A percentile compares a stretch with the other conserved stretches of the same genome.
These are phyloP conservation scores for Fusarium xylarioides DNA, from an alignment of 2,329 filamentous ascomycete species.

Conservation along the genomic window DNA sequence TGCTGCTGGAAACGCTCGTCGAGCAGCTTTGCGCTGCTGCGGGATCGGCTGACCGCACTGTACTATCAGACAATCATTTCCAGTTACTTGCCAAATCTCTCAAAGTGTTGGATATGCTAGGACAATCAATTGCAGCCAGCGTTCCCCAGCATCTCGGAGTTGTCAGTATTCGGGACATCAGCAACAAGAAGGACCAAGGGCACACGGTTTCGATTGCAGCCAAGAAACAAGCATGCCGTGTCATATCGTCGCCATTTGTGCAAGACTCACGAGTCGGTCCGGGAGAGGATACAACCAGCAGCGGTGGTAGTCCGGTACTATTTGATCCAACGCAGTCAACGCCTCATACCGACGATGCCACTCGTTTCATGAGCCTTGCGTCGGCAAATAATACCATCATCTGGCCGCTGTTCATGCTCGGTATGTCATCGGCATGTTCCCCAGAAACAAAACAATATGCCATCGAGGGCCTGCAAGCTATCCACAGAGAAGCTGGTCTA, in stretches of 20 bases:
- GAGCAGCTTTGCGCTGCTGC: conserved; percentile 49
- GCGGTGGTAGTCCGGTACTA: conserved; percentile 46
- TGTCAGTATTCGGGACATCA: conserved; percentile 53
- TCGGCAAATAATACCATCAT: conserved; percentile 59
- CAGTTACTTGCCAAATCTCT: conserved; percentile 50
- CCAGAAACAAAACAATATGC: conserved; percentile 54
- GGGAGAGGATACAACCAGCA: conserved; percentile 12
- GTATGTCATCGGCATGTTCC: conserved; percentile 57
- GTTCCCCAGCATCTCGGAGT: conserved; percentile 61
- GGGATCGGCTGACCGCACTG: conserved; percentile 28
- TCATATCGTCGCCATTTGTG: conserved; percentile 40
- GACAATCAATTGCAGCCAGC: conserved; percentile 55
- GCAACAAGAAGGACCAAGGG: conserved; percentile 30
- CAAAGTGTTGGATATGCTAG: conserved; percentile 51
- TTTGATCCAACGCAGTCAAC: conserved; percentile 52
- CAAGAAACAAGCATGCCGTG: conserved; percentile 43
- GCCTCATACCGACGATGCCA: conserved; percentile 49
- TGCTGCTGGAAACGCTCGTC: conserved; percentile 59
- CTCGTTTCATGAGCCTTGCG: conserved; percentile 59
- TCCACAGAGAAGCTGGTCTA: conserved; percentile 57
- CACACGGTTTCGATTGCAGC: conserved; percentile 42
- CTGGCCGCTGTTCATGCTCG: conserved; percentile 61
- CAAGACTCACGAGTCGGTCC: conserved; percentile 36
- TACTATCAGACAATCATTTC: conserved; percentile 45
- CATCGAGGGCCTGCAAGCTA: conserved; percentile 54